Percentiles rank a stretch among this genome's conserved stretches.
Conservation (phyloP, 2,329 filamentous ascomycete genomes). For the Talaromyces sp. region DNA sequence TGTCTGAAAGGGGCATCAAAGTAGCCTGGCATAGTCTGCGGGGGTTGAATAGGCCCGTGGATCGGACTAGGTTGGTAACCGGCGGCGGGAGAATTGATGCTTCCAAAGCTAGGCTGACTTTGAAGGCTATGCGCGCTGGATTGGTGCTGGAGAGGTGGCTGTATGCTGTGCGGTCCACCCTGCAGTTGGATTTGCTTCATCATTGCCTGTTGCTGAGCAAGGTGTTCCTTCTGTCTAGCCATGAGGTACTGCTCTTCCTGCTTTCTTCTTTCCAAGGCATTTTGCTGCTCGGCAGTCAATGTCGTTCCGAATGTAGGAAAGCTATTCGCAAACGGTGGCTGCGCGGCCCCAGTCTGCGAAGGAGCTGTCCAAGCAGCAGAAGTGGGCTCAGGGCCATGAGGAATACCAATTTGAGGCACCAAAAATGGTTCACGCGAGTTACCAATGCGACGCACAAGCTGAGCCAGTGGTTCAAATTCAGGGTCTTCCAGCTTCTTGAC, state of each 20-base stretch:
- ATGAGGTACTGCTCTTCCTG: slow-evolving; percentile 97
- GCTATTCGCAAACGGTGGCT: slow-evolving; percentile 85
- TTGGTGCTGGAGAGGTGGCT: slow-evolving; percentile 77
- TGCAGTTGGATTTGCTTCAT: slow-evolving; percentile 67
- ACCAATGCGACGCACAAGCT: slow-evolving; percentile 90
- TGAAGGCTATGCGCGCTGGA: slow-evolving; percentile 93
- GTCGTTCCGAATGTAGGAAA: slow-evolving; percentile 97
- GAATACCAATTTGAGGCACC: slow-evolving; percentile 92
- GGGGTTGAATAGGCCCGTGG: slow-evolving; percentile 54
- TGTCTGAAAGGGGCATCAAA: slow-evolving; percentile 56
- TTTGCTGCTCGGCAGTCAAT: slow-evolving; percentile 94
- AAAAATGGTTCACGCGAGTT: slow-evolving; percentile 97
- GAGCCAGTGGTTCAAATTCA: slow-evolving; percentile 91
- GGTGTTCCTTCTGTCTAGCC: slow-evolving; percentile 89
- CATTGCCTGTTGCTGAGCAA: slow-evolving; percentile 78
- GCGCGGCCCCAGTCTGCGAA: slow-evolving; percentile 54
- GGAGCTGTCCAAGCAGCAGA: slow-evolving; percentile 42
- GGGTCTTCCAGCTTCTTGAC: slow-evolving; percentile 92
- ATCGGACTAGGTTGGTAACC: slow-evolving; percentile 60
- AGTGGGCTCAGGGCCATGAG: slow-evolving; percentile 69
- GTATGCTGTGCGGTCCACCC: slow-evolving; percentile 46
- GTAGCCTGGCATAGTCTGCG: slow-evolving; percentile 58
- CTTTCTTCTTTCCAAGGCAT: slow-evolving; percentile 91
- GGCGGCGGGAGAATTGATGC: slow-evolving; percentile 75
- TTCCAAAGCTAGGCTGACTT: slow-evolving; percentile 94